phyloP scores from a whole-genome alignment of 257 asterid genomes.

The Ilex asprella region DNA sequence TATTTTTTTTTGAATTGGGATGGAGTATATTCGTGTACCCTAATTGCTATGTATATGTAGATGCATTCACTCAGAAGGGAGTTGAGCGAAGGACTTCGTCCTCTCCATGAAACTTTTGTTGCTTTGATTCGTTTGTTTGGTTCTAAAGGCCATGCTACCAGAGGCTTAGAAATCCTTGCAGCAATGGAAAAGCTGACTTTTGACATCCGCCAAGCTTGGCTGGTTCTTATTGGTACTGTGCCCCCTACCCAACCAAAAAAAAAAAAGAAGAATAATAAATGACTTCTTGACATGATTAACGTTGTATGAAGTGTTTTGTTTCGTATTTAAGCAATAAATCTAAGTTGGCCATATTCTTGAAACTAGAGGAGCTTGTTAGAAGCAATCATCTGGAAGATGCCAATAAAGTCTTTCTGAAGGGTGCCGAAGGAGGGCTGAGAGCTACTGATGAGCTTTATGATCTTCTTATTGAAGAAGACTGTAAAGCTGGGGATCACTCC shows the following conservation, averaged over 20 bases:
- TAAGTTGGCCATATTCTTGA: conserved; percentile 18
- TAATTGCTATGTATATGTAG: conserved; percentile 26
- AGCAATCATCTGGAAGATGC: conserved; percentile 83
- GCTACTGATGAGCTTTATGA: conserved; percentile 94
- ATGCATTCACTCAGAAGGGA: conserved; percentile 97
- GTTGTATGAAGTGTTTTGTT: too few species aligned
- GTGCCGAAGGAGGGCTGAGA: conserved; percentile 90
- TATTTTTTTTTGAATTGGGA: neutral
- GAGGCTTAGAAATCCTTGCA: conserved; percentile 91
- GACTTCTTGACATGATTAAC: too few species aligned
- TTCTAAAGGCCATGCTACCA: conserved; percentile 70
- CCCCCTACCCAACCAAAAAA: conserved; percentile 6
- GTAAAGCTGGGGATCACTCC: conserved; percentile 91
- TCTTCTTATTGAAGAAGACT: conserved; percentile 85
- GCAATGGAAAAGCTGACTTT: conserved; percentile 95
- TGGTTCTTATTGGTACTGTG: conserved; percentile 82
- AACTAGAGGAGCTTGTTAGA: conserved; percentile 89
- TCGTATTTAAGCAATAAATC: neutral
- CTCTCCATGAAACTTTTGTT: conserved; percentile 89
- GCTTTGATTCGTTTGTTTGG: conserved; percentile 91
- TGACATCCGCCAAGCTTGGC: conserved; percentile 94
- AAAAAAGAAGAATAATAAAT: too few species aligned
- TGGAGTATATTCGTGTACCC: conserved; percentile 4
- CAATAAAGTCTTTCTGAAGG: conserved; percentile 83
- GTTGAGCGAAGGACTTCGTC: conserved; percentile 91